Conservation (phyloP, 352 stramenopile species). For the Phytophthora crassamura region DNA sequence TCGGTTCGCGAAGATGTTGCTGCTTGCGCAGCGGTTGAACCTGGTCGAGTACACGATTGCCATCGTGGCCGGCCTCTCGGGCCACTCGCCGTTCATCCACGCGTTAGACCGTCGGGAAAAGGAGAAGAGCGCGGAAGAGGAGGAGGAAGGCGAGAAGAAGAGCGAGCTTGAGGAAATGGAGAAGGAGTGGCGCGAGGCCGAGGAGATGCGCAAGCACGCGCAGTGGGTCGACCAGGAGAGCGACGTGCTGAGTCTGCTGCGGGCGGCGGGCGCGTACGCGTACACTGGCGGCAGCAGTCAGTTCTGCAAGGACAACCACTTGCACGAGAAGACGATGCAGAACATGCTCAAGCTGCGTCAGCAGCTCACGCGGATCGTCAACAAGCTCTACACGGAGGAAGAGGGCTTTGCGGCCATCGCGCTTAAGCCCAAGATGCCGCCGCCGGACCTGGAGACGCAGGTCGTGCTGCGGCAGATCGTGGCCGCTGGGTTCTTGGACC, state of each 20-base stretch:
- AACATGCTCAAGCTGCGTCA: conserved; percentile 88
- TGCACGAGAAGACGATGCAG: conserved; percentile 90
- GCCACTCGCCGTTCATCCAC: conserved; percentile 79
- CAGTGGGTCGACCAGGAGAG: conserved; percentile 87
- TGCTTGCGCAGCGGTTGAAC: conserved; percentile 74
- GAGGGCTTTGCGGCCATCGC: conserved; percentile 46
- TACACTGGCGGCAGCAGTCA: conserved; percentile 63
- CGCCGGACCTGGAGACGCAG: conserved; percentile 67
- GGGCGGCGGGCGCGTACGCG: conserved; percentile 79
- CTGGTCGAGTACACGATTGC: conserved; percentile 86
- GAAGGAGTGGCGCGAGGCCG: conserved; percentile 75
- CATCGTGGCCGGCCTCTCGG: conserved; percentile 78
- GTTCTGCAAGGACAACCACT: conserved; percentile 79
- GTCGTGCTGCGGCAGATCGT: conserved; percentile 77
- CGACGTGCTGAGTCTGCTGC: conserved; percentile 80
- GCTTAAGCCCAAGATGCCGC: conserved; percentile 72
- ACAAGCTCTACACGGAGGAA: conserved; percentile 63
- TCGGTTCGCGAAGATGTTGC: conserved; percentile 91
- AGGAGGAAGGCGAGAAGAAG: conserved; percentile 37
- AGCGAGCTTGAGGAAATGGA: conserved; percentile 72
- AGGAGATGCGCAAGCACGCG: conserved; percentile 70
- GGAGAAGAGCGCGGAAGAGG: conserved; percentile 46
- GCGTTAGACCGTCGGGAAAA: conserved; percentile 53
- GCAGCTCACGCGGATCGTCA: conserved; percentile 86
- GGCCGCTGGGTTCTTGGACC: conserved; percentile 80